Base-by-base conservation (phyloP, 495 filamentous ascomycete species). In the Viridothelium virens region DNA sequence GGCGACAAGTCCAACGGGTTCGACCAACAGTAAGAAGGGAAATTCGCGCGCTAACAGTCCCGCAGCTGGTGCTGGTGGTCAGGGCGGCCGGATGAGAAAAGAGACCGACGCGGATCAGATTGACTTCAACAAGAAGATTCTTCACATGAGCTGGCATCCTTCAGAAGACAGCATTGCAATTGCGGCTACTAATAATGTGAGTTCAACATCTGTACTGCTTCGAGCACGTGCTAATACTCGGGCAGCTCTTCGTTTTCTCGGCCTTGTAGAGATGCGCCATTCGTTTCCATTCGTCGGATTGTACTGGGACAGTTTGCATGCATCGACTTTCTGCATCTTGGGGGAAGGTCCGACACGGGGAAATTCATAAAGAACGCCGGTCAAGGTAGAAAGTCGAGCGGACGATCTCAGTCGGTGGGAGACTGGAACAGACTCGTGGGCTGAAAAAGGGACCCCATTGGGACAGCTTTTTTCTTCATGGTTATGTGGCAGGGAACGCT, bases 141-240 rank as follows among this genome's bases (percentile, higher is more conserved):
- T 98, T 76, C 94, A 98, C 76, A 98, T 98, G 94, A 97, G 94
- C 79, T 98, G 94, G 94, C 94, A 98, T 86, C 94, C 94, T 61
- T 96, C 91, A 75, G 94, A 98, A 81, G 94, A 98, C 80, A 97
- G 93, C 79, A 98, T 98, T 81, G 94, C 94, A 53, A 98, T 98
- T 83, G 94, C 94, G 67, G 94, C 94, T 62, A 98, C 94, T 68
- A 98, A 98, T 82, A 98, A 98, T 78, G 94, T 97, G 79, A 88
- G 91, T 83, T 14, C 50, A 25, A 3, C 4, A 48, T 56, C 61
- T 65, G 9, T 41, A 18, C 63, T 31, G 37, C 56, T 67, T 64
- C 73, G 78, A 69, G 76, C 69, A 4, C 18, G 31, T n/a, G 64
- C 69, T 70, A 66, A 68, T 33, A 36, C 7, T 16, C 69, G 56